phyloP scores from a whole-genome alignment of 2,329 filamentous ascomycete genomes.

The Claviceps lovelessii region DNA sequence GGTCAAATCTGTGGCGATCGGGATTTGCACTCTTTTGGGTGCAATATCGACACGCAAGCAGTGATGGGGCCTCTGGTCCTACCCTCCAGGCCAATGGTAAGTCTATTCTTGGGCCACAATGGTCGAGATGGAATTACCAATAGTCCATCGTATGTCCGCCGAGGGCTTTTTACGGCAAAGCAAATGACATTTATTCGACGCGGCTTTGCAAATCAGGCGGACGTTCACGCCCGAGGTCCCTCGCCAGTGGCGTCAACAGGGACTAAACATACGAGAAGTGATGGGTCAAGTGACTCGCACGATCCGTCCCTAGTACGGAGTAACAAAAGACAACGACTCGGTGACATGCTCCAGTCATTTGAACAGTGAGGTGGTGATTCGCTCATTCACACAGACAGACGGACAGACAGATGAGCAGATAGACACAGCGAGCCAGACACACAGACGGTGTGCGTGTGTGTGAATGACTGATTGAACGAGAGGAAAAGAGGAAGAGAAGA shows the following conservation, averaged over 20 bases:
- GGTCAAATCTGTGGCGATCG: slow-evolving; percentile 22
- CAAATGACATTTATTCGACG: slow-evolving; percentile 21
- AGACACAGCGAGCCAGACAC: no score
- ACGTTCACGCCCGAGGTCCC: not conserved
- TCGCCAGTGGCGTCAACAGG: slow-evolving; percentile 6
- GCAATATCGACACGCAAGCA: slow-evolving; percentile 14
- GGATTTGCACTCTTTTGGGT: slow-evolving; percentile 16
- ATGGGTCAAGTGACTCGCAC: slow-evolving; percentile 7
- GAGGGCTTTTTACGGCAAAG: slow-evolving; percentile 20
- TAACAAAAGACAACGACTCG: slow-evolving; percentile 20
- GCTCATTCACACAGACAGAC: not conserved
- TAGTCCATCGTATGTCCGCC: slow-evolving; percentile 22
- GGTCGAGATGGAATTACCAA: slow-evolving; percentile 19
- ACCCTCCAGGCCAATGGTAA: slow-evolving; percentile 24
- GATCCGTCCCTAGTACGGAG: slow-evolving; percentile 14
- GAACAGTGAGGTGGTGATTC: not conserved
- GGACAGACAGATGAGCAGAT: not conserved
- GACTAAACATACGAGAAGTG: slow-evolving; percentile 1
- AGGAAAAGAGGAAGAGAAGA: not conserved
- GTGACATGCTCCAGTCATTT: slow-evolving; percentile 18
- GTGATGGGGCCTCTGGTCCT: slow-evolving; percentile 23
- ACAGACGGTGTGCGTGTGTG: not conserved
- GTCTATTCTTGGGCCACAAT: slow-evolving; percentile 24
- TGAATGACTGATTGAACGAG: not conserved
- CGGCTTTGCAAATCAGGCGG: slow-evolving; percentile 3